A percentile compares a stretch with the other conserved stretches of the same genome.
phyloP scores from a whole-genome alignment of 2,329 filamentous ascomycete genomes.

The Ceratocystis cubensis region DNA sequence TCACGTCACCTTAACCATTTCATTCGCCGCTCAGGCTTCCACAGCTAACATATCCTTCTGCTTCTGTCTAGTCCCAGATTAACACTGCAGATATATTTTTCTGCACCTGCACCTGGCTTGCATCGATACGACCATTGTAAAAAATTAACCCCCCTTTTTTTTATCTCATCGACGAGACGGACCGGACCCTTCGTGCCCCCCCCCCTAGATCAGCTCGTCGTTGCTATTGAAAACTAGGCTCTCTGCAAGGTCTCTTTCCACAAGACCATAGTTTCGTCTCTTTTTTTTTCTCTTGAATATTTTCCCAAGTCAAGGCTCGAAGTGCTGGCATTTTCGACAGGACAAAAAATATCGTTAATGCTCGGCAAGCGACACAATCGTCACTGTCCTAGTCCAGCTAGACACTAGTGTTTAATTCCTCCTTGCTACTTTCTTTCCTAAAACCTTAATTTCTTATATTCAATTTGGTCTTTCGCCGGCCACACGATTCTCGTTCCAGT shows the following conservation, averaged over 20 bases:
- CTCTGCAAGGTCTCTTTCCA: neutral
- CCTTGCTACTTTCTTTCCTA: neutral
- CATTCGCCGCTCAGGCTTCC: neutral
- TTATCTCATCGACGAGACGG: neutral
- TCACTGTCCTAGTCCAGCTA: neutral
- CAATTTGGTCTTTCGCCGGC: neutral
- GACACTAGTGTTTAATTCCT: neutral
- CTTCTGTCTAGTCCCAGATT: neutral
- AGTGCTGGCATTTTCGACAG: slow-evolving; percentile 9
- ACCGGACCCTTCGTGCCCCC: neutral
- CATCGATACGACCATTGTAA: neutral
- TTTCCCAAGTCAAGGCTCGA: neutral
- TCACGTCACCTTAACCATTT: slow-evolving; percentile 7
- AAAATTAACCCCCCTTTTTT: neutral
- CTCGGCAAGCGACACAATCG: neutral
- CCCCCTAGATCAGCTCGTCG: slow-evolving; percentile 1
- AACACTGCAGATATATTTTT: neutral
- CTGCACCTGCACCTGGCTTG: neutral
- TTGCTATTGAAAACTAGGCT: neutral
- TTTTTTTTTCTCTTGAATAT: neutral
- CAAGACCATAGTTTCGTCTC: no score
- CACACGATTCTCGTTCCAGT: neutral
- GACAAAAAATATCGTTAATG: neutral
- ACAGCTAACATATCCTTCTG: neutral
- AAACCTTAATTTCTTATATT: neutral